A percentile compares a stretch with the other conserved stretches of the same genome.
These are phyloP conservation scores for Ustilago xerochloae DNA, from an alignment of 1,284 basidiomycete species.

Conservation along the genomic window DNA sequence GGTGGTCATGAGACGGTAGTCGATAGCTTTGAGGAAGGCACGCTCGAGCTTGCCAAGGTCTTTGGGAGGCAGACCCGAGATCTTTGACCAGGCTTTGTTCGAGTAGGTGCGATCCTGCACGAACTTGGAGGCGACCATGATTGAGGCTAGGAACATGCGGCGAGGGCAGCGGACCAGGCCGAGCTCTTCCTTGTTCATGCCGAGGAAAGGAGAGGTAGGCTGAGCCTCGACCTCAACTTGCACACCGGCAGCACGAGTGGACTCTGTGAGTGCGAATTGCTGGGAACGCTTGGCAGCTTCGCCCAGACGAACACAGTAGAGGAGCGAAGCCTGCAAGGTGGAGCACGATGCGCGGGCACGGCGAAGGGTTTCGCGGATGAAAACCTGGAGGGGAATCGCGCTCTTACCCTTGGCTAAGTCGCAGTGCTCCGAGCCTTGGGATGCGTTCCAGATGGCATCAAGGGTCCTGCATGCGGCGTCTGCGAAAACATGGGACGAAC, in stretches of 20 bases:
- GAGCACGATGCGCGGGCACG: conserved; percentile 64
- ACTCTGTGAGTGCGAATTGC: conserved; percentile 25
- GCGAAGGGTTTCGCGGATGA: conserved; percentile 65
- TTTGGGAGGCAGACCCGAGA: conserved; percentile 68
- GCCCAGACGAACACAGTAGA: conserved; percentile 61
- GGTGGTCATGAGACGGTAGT: conserved; percentile 69
- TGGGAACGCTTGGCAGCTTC: conserved; percentile 27
- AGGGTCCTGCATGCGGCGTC: conserved; percentile 50
- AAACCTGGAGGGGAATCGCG: conserved; percentile 60
- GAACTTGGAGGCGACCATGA: conserved; percentile 90
- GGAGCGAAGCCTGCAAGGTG: conserved; percentile 62
- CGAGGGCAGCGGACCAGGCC: conserved; percentile 75
- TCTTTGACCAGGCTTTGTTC: conserved; percentile 86
- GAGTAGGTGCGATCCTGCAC: conserved; percentile 91
- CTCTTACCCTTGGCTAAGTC: conserved; percentile 42
- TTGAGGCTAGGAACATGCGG: conserved; percentile 84
- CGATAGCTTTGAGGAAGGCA: conserved; percentile 69
- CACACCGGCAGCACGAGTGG: conserved; percentile 18
- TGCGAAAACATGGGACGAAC: conserved; percentile 1
- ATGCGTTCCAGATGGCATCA: conserved; percentile 50
- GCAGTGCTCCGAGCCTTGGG: conserved; percentile 26
- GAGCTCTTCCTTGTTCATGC: conserved; percentile 41
- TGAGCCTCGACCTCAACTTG: conserved; percentile 19
- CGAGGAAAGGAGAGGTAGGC: conserved; percentile 30
- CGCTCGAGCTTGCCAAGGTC: conserved; percentile 70